These are phyloP conservation scores for Fusarium stilboides DNA, from an alignment of 2,329 filamentous ascomycete species.

Conservation along the genomic window DNA sequence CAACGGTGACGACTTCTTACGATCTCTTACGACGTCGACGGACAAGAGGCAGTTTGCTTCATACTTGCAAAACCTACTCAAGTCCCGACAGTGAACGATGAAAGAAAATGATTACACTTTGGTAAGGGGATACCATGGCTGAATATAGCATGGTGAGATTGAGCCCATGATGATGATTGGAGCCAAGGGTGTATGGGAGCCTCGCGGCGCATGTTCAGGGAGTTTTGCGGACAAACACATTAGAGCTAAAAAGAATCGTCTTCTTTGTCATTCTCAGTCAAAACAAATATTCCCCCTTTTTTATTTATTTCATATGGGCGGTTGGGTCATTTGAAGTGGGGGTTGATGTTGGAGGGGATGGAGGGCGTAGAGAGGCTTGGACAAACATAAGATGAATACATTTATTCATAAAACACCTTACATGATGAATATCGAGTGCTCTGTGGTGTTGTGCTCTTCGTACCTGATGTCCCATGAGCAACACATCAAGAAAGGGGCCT, in stretches of 20 bases:
- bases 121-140: slow-evolving; percentile 8
- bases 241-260: slow-evolving; percentile 51
- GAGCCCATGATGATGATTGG: slow-evolving; percentile 34
- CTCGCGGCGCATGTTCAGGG: slow-evolving; percentile 51
- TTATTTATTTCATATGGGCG: slow-evolving; percentile 37
- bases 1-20: slow-evolving; percentile 72
- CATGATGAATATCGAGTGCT: neutral
- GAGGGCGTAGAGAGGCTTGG: slow-evolving; percentile 19
- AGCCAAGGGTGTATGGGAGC: slow-evolving; percentile 36
- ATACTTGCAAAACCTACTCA: slow-evolving; percentile 74
- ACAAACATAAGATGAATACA: slow-evolving; percentile 33
- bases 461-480: too few species aligned
- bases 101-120: slow-evolving; percentile 15
- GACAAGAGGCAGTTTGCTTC: slow-evolving; percentile 75
- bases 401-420: slow-evolving; percentile 10
- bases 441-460: neutral
- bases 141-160: slow-evolving; percentile 23
- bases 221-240: slow-evolving; percentile 51
- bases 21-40: slow-evolving; percentile 69
- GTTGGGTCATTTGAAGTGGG: slow-evolving; percentile 25
- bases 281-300: slow-evolving; percentile 47
- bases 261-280: slow-evolving; percentile 48
- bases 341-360: slow-evolving; percentile 20
- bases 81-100: slow-evolving; percentile 56
- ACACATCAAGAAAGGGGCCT: too few species aligned